Evolutionary conservation across 371 early-diverging fungal species (phyloP).

Genomic region (Lichtheimia ramosa): DNA sequence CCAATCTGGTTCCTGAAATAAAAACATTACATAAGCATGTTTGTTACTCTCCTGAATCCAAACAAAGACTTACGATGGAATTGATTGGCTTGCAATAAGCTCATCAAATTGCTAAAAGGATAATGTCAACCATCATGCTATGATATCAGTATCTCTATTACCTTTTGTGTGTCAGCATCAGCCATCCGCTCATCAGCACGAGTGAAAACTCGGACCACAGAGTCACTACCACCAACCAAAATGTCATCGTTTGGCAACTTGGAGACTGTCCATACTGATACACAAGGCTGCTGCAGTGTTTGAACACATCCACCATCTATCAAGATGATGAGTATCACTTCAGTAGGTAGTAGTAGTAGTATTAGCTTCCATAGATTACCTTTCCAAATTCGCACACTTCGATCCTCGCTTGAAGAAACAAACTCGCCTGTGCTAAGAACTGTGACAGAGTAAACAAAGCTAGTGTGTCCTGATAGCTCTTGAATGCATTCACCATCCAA

Average conservation of each 20-base stretch:
- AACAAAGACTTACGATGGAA: conserved; percentile 67
- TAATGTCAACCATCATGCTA: conserved; percentile 2
- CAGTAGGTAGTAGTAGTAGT: background rate
- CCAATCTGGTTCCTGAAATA: conserved; percentile 79
- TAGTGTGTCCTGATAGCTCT: conserved; percentile 86
- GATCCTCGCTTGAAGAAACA: conserved; percentile 93
- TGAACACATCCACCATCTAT: conserved; percentile 71
- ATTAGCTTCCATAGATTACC: conserved; percentile 39
- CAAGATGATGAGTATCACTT: no score
- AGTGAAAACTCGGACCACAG: conserved; percentile 81
- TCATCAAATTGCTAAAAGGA: conserved; percentile 60
- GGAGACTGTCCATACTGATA: conserved; percentile 91
- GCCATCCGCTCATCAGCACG: conserved; percentile 65
- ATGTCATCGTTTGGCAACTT: conserved; percentile 85
- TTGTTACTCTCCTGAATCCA: background rate
- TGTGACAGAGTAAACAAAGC: conserved; percentile 88
- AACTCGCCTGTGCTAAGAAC: conserved; percentile 76
- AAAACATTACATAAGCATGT: background rate
- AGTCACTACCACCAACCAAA: conserved; percentile 86
- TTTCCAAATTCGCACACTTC: conserved; percentile 87
- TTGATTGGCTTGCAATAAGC: conserved; percentile 68
- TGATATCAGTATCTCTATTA: no score
- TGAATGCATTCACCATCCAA: conserved; percentile 72
- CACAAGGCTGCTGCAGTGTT: conserved; percentile 84
- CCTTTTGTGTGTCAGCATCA: conserved; percentile 51